A percentile compares a stretch with the other conserved stretches of the same genome.
Evolutionary conservation across 345 rosid genomes (phyloP).

Genomic region (Citrus glauca): DNA sequence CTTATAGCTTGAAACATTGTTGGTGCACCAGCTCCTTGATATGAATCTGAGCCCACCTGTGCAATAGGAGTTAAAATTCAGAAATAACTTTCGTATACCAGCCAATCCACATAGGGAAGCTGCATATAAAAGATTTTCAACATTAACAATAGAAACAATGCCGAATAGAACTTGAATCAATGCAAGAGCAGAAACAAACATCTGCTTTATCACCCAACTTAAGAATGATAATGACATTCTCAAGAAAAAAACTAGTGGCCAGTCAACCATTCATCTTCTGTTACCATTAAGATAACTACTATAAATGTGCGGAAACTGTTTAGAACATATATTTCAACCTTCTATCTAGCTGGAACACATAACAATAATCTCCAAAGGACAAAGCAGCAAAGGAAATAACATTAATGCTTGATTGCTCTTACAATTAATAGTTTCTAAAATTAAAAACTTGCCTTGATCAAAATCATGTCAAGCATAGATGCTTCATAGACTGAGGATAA

Average conservation of each 20-base stretch:
- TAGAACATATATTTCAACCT: background rate
- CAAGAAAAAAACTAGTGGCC: background rate
- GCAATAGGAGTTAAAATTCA: slow-evolving; percentile 13
- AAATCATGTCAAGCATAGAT: background rate
- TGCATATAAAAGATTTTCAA: background rate
- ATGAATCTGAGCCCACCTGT: slow-evolving; percentile 91
- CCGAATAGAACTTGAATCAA: background rate
- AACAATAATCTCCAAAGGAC: background rate
- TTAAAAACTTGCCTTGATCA: background rate
- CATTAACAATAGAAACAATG: background rate
- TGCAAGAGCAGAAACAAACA: background rate
- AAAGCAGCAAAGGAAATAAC: background rate
- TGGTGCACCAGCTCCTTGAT: slow-evolving; percentile 94
- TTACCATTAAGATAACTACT: background rate
- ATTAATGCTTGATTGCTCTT: background rate
- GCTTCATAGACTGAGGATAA: background rate
- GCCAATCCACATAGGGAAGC: background rate
- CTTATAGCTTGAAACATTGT: slow-evolving; percentile 95
- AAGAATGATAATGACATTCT: background rate
- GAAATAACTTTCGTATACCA: background rate
- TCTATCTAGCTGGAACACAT: no score
- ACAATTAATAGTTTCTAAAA: background rate
- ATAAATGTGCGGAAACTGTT: background rate
- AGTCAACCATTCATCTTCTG: background rate
- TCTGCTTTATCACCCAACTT: background rate